These are phyloP conservation scores for Carex myosuroides DNA, from an alignment of 176 grass and related monocot genomes.

Conservation along the genomic window DNA sequence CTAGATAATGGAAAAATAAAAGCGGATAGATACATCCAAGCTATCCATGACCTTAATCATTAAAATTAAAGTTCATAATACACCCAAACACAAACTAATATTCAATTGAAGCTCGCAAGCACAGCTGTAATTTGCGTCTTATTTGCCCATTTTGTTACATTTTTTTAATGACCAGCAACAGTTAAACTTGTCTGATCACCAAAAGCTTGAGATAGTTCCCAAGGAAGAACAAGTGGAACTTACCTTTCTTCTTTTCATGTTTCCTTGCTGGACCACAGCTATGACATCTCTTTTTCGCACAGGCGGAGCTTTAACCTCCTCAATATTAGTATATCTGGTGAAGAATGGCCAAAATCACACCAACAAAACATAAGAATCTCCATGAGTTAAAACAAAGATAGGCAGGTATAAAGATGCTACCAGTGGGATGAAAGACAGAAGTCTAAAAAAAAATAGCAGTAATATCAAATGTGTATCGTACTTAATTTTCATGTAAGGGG, in stretches of 20 bases:
- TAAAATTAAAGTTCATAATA: not conserved
- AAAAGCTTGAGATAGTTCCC: constrained; percentile 1
- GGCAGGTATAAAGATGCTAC: not conserved
- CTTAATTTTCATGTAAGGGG: constrained; percentile 99
- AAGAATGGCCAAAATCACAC: constrained; percentile 1
- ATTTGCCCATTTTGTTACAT: no score
- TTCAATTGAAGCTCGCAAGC: not conserved
- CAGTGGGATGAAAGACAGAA: not conserved
- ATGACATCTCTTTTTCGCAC: constrained; percentile 11
- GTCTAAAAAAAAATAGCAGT: not conserved
- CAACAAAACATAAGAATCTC: not conserved
- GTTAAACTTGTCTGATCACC: not conserved
- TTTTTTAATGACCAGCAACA: no score
- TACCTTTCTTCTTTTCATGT: constrained; percentile 22
- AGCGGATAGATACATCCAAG: not conserved
- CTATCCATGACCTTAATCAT: not conserved
- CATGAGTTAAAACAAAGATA: not conserved
- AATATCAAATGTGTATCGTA: constrained; percentile 21
- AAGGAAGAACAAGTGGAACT: not conserved
- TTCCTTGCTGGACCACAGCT: not conserved
- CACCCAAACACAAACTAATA: not conserved
- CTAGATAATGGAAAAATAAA: not conserved
- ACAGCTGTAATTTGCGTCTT: not conserved
- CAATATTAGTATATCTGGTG: constrained; percentile 14
- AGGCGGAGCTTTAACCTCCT: constrained; percentile 11